phyloP scores from a whole-genome alignment of 495 filamentous ascomycete species.

The Trichoderma parareesei region DNA sequence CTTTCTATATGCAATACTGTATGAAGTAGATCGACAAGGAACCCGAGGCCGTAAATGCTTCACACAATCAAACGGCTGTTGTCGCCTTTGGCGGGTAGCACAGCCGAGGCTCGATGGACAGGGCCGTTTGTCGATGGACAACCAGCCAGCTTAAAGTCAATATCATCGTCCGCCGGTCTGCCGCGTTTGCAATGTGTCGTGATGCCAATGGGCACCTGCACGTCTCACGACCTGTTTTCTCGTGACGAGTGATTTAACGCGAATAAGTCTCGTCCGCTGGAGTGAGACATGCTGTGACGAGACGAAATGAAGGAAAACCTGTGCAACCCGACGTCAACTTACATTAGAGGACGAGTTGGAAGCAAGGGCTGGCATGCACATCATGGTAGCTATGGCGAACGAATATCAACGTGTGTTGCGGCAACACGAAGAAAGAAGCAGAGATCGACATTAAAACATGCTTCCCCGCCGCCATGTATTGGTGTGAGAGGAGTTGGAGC shows the following conservation, averaged over 20 bases:
- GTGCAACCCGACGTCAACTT: conserved; percentile 9
- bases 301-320: not conserved
- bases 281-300: not conserved
- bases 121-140: not conserved
- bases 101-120: not conserved
- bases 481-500: not conserved
- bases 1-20: no score
- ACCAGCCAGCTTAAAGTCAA: not conserved
- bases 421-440: not conserved
- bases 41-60: not conserved
- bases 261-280: not conserved
- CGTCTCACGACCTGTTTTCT: not conserved
- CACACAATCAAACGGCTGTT: not conserved
- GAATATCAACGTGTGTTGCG: not conserved
- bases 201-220: not conserved
- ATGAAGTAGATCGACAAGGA: not conserved
- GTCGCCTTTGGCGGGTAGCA: not conserved
- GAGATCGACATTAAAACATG: not conserved
- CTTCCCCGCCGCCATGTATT: conserved; percentile 3
- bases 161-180: not conserved
- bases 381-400: not conserved
- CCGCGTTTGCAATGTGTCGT: not conserved
- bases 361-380: not conserved
- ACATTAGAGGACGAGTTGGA: not conserved
- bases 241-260: not conserved